A percentile compares a stretch with the other conserved stretches of the same genome.
phyloP scores from a whole-genome alignment of 2,329 filamentous ascomycete species.

The Neonectria coccinea region DNA sequence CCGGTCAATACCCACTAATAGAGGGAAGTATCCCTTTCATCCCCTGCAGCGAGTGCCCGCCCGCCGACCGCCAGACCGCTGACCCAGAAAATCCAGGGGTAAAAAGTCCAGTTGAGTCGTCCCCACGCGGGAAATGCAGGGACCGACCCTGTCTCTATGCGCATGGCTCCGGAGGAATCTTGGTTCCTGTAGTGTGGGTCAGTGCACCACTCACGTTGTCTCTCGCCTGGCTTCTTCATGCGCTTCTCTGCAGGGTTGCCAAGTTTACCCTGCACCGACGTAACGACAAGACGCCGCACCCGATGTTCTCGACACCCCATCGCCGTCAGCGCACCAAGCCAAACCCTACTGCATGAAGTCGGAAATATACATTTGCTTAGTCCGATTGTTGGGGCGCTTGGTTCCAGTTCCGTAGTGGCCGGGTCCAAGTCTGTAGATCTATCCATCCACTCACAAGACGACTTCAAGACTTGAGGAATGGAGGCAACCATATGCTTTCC shows the following conservation, averaged over 20 bases:
- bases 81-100: conserved; percentile 9
- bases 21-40: neutral
- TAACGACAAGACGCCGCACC: neutral
- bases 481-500: neutral
- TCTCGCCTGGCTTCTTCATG: neutral
- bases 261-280: neutral
- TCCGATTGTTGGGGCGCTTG: neutral
- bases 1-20: neutral
- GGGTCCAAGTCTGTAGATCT: neutral
- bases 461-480: neutral
- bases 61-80: neutral
- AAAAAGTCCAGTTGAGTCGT: neutral
- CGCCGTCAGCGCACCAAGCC: neutral
- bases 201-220: neutral
- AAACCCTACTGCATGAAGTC: neutral
- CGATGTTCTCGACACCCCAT: neutral
- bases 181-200: conserved; percentile 3
- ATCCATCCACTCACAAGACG: neutral
- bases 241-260: conserved; percentile 1
- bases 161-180: neutral
- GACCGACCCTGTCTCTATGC: neutral
- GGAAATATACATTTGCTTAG: neutral
- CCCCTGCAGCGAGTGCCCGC: too few relatives aligned
- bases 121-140: conserved; percentile 10
- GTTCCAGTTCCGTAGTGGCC: neutral